These are phyloP conservation scores for Artomyces pyxidatus DNA, from an alignment of 768 basidiomycete species.

Conservation along the genomic window DNA sequence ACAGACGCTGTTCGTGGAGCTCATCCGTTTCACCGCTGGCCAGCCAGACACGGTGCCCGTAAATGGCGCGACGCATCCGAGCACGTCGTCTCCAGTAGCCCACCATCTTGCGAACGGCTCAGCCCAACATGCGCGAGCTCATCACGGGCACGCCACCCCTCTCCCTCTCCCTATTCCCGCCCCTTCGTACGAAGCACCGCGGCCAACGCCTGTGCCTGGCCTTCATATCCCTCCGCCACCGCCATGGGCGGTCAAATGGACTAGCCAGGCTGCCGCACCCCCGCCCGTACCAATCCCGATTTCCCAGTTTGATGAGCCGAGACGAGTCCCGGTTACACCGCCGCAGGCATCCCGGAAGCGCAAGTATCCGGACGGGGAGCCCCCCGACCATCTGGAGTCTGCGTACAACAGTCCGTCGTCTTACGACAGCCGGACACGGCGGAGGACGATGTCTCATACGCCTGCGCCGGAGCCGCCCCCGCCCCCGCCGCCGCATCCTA, in stretches of 20 bases:
- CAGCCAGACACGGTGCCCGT: slow-evolving; percentile 34
- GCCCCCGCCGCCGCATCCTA: too few species aligned
- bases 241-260: slow-evolving; percentile 26
- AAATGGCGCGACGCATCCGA: slow-evolving; percentile 16
- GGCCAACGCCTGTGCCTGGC: slow-evolving; percentile 2
- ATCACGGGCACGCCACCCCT: slow-evolving; percentile 20
- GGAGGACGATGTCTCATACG: slow-evolving; percentile 15
- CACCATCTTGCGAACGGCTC: slow-evolving; percentile 8
- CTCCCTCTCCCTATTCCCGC: slow-evolving; percentile 29
- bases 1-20: slow-evolving; percentile 67
- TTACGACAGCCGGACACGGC: slow-evolving; percentile 11
- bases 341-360: slow-evolving; percentile 23
- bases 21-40: slow-evolving; percentile 54
- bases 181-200: slow-evolving; percentile 6
- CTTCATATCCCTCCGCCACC: slow-evolving; percentile 29
- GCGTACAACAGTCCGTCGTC: slow-evolving; percentile 2
- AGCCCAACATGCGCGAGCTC: neutral
- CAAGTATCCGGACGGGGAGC: slow-evolving; percentile 24
- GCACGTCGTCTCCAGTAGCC: slow-evolving; percentile 18
- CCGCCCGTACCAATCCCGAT: slow-evolving; percentile 20
- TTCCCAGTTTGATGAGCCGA: too few species aligned
- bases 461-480: slow-evolving; percentile 15
- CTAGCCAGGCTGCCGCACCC: slow-evolving; percentile 24
- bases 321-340: slow-evolving; percentile 13
- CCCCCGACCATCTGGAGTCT: neutral